Evolutionary conservation across 2,329 filamentous ascomycete species (phyloP), one percentile per base, ranked within the genome.

Genomic region (Colletotrichum cordylinicola): DNA sequence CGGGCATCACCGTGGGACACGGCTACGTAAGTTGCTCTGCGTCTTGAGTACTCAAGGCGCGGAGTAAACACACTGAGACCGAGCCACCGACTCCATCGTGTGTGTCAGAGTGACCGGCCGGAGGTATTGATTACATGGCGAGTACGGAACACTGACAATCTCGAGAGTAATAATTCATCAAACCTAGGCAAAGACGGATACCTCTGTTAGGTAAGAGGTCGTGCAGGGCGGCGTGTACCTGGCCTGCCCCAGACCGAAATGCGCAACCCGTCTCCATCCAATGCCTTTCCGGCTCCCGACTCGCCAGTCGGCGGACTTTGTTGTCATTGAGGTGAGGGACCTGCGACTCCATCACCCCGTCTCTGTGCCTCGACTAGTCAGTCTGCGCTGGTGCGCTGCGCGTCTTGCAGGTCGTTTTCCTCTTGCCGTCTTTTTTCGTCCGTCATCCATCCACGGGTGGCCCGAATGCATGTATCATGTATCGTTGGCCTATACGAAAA

Each of bases 221-320:
- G 67, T 58, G 15, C 18, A 48, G 58, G 48, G 60, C 67, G 72
- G 60, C 72, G 68, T 58, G 72, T 75, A 67, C 68, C 62, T 72
- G 72, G 52, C 61, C 52, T 75, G 72, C 61, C 73, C 73, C 56
- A 73, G 69, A 68, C 58, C 33, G 29, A 72, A 75, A 68, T 48
- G 73, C 62, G 48, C 56, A 68, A 39, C 35, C 6, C 15, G 31
- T 65, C 69, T 43, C 72, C 68, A 67, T 75, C 55, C 68, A 71
- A 52, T 48, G 72, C 52, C 61, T 67, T 61, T 75, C 68, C 61
- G 72, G 61, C 68, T 66, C 39, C 72, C 68, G 72, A 67, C 31
- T 74, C 35, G 67, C 67, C 60, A 74, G 72, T 74, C 60, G 67
- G 60, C 61, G 29, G 52, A 29, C 48, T 66, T 37, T 39, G 33